A percentile compares a stretch with the other conserved stretches of the same genome.
Conservation (phyloP, 192 early-diverging fungal species). For the Piromyces finnis region DNA sequence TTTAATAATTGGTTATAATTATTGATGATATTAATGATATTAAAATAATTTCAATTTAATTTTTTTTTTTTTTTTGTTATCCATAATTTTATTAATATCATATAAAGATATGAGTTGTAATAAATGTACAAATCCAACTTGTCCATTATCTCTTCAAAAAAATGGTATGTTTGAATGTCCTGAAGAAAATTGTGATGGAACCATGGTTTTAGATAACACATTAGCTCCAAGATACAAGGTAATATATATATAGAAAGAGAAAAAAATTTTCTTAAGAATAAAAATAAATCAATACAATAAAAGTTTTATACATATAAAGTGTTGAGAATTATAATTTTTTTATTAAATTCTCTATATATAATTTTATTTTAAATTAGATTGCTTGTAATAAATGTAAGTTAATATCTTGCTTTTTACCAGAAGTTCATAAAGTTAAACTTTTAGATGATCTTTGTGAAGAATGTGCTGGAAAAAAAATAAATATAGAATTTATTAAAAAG, state of each 20-base stretch:
- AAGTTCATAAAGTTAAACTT: neutral
- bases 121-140: conserved; percentile 24
- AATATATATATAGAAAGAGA: neutral
- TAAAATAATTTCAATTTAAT: no score
- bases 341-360: no score
- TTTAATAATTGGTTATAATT: no score
- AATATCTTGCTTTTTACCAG: conserved; percentile 8
- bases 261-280: neutral
- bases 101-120: conserved; percentile 25
- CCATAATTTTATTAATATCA: neutral
- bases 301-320: neutral
- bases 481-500: neutral
- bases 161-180: conserved; percentile 22
- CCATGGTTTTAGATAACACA: conserved; percentile 23
- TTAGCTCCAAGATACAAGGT: conserved; percentile 30
- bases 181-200: conserved; percentile 10
- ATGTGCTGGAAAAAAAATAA: neutral
- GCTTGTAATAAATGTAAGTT: conserved; percentile 25
- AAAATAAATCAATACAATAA: no score
- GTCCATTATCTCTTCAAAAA: conserved; percentile 18
- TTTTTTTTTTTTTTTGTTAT: no score
- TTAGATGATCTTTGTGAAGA: neutral
- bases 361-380: neutral
- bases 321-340: neutral
- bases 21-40: no score